A percentile compares a stretch with the other conserved stretches of the same genome.
Conservation (phyloP, 2,329 filamentous ascomycete genomes). For the Lasiodiplodia theobromae region DNA sequence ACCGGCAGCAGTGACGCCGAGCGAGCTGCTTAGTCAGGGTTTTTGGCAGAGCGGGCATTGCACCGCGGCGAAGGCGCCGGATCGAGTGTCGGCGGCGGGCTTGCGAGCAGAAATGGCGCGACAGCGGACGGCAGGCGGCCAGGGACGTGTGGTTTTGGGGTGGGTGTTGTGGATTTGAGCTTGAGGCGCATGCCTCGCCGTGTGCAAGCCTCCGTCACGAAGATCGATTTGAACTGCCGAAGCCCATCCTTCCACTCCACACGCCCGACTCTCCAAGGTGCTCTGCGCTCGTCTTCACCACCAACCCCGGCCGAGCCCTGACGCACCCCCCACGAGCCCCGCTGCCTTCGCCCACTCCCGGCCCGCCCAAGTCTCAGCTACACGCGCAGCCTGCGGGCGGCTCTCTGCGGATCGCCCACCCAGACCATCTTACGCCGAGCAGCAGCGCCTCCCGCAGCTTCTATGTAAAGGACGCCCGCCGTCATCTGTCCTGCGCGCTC, state of each 20-base stretch:
- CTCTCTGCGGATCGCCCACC: slow-evolving; percentile 24
- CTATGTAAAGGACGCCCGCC: slow-evolving; percentile 21
- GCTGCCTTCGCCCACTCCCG: not conserved
- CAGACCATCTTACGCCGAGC: slow-evolving; percentile 21
- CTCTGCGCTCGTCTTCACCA: slow-evolving; percentile 12
- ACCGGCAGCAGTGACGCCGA: slow-evolving; percentile 17
- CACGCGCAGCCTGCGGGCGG: slow-evolving; percentile 12
- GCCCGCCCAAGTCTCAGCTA: slow-evolving; percentile 6
- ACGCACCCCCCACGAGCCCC: not conserved
- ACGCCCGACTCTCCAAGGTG: slow-evolving; percentile 3
- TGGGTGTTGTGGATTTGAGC: not conserved
- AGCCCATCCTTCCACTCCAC: slow-evolving; percentile 27
- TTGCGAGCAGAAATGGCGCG: not conserved
- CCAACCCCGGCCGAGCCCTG: not conserved
- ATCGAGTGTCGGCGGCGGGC: not conserved
- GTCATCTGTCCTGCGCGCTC: not conserved
- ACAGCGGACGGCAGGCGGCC: not conserved
- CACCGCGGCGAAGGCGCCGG: slow-evolving; percentile 9
- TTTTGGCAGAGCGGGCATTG: slow-evolving; percentile 2
- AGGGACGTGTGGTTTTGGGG: not conserved
- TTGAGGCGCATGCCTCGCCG: slow-evolving; percentile 3
- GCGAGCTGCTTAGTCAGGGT: slow-evolving; percentile 25
- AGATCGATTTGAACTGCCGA: slow-evolving; percentile 16
- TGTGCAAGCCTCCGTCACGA: slow-evolving; percentile 21
- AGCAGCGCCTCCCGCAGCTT: slow-evolving; percentile 22